Evolutionary conservation across 1,284 basidiomycete species (phyloP).

Genomic region (Fomitopsis pinicola): DNA sequence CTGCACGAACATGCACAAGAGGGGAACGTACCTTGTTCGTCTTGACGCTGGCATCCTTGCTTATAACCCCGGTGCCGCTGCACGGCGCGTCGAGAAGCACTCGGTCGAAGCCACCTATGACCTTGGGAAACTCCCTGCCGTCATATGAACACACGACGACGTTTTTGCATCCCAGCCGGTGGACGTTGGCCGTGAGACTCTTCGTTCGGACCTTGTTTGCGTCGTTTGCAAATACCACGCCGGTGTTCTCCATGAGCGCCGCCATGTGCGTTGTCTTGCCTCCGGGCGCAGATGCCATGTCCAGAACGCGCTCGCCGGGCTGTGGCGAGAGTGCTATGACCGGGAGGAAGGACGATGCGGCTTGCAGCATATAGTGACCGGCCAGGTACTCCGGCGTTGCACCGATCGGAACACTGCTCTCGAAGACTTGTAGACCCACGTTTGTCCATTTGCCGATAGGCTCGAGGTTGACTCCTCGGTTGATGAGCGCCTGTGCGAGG

Average conservation of each 20-base stretch:
- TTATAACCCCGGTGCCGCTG: constrained; percentile 97
- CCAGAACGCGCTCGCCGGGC: constrained; percentile 90
- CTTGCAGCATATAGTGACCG: constrained; percentile 99
- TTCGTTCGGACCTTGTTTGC: constrained; percentile 94
- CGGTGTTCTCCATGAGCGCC: constrained; percentile 96
- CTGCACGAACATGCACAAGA: not conserved
- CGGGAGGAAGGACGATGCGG: constrained; percentile 98
- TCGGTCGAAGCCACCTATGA: constrained; percentile 97
- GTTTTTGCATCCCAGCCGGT: constrained; percentile 97
- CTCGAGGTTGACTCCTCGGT: constrained; percentile 95
- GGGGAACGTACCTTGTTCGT: constrained; percentile 82
- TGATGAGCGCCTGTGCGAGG: constrained; percentile 92
- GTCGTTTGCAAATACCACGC: constrained; percentile 98
- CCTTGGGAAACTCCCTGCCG: constrained; percentile 98
- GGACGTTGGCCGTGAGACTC: constrained; percentile 94
- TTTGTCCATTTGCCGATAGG: constrained; percentile 99
- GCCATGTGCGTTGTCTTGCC: constrained; percentile 98
- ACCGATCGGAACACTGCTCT: constrained; percentile 93
- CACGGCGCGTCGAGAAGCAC: constrained; percentile 97
- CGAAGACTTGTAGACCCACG: constrained; percentile 97
- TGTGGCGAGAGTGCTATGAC: constrained; percentile 94
- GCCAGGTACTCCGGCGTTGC: constrained; percentile 99
- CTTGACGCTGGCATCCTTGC: constrained; percentile 97
- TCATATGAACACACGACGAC: constrained; percentile 98
- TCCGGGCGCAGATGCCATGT: constrained; percentile 98